Percentiles rank a stretch among this genome's conserved stretches.
Conservation (phyloP, 768 basidiomycete genomes). For the Rhizopogon vesiculosus region DNA sequence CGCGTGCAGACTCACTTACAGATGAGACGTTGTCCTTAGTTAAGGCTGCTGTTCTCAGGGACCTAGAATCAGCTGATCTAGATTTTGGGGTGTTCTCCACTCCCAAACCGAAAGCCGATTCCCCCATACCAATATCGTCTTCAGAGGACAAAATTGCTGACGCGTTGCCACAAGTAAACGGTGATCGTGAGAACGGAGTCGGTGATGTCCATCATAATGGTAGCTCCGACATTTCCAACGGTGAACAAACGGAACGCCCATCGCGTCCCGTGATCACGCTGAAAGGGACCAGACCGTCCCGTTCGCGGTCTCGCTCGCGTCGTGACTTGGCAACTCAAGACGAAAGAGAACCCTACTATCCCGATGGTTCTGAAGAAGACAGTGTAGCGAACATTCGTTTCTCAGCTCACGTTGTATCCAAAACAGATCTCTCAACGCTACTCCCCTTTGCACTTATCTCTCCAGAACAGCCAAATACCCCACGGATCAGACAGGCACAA, state of each 20-base stretch:
- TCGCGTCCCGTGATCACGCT: slow-evolving; percentile 79
- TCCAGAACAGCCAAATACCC: slow-evolving; percentile 52
- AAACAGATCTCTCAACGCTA: slow-evolving; percentile 49
- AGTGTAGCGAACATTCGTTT: slow-evolving; percentile 75
- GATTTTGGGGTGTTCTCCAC: slow-evolving; percentile 76
- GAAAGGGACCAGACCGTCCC: slow-evolving; percentile 36
- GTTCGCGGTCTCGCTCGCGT: slow-evolving; percentile 73
- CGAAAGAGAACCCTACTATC: slow-evolving; percentile 49
- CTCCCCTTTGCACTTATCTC: slow-evolving; percentile 81
- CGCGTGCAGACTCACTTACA: slow-evolving; percentile 78
- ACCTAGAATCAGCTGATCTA: slow-evolving; percentile 60
- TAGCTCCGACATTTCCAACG: slow-evolving; percentile 21
- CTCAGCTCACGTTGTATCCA: slow-evolving; percentile 64
- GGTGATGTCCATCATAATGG: slow-evolving; percentile 24
- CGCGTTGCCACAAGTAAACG: slow-evolving; percentile 15
- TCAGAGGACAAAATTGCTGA: slow-evolving; percentile 7
- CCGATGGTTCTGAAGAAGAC: slow-evolving; percentile 57
- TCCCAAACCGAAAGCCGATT: slow-evolving; percentile 20
- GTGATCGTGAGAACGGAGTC: slow-evolving; percentile 22
- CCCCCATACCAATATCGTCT: not conserved
- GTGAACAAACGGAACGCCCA: slow-evolving; percentile 45
- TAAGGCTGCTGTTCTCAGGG: slow-evolving; percentile 68
- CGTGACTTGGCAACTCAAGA: slow-evolving; percentile 61
- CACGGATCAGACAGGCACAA: slow-evolving; percentile 20
- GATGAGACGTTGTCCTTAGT: slow-evolving; percentile 67